A percentile compares a stretch with the other conserved stretches of the same genome.
Conservation (phyloP, 768 basidiomycete species). For the Guyanaporus albipodus region DNA sequence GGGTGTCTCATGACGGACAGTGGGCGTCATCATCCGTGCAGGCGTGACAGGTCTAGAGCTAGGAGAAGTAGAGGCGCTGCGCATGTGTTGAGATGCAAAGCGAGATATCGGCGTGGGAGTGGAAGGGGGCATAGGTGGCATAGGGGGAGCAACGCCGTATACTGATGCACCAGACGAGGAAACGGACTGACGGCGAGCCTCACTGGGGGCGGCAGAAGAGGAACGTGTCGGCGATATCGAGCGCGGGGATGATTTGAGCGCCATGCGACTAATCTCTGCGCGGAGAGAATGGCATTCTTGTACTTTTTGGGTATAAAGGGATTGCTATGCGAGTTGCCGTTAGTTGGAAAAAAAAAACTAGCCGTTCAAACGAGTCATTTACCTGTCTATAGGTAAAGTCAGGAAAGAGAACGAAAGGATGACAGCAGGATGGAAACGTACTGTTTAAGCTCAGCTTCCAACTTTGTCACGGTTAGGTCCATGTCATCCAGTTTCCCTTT, state of each 20-base stretch:
- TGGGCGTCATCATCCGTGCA: slow-evolving; percentile 28
- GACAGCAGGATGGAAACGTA: slow-evolving; percentile 42
- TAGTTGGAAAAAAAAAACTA: slow-evolving; percentile 13
- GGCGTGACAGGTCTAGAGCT: slow-evolving; percentile 33
- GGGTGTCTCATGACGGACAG: slow-evolving; percentile 29
- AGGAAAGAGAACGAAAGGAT: slow-evolving; percentile 10
- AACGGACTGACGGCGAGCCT: slow-evolving; percentile 30
- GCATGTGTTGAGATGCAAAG: slow-evolving; percentile 49
- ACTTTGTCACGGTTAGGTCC: slow-evolving; percentile 51
- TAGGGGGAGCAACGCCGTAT: slow-evolving; percentile 29
- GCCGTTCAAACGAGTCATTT: slow-evolving; percentile 29
- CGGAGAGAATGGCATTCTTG: slow-evolving; percentile 69
- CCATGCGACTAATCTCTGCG: slow-evolving; percentile 58
- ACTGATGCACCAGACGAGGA: slow-evolving; percentile 30
- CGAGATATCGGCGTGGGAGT: slow-evolving; percentile 49
- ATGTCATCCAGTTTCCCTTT: slow-evolving; percentile 65
- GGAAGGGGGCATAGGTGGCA: slow-evolving; percentile 41
- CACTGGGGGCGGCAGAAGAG: slow-evolving; percentile 27
- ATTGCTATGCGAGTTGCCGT: slow-evolving; percentile 41
- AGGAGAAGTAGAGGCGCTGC: slow-evolving; percentile 50
- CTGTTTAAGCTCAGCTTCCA: slow-evolving; percentile 72
- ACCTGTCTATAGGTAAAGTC: slow-evolving; percentile 50
- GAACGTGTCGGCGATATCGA: slow-evolving; percentile 24
- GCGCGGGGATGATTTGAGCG: slow-evolving; percentile 27
- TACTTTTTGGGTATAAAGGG: slow-evolving; percentile 60